Percentiles rank a stretch among this genome's conserved stretches.
phyloP scores from a whole-genome alignment of 257 asterid genomes.

The Mitragyna speciosa region DNA sequence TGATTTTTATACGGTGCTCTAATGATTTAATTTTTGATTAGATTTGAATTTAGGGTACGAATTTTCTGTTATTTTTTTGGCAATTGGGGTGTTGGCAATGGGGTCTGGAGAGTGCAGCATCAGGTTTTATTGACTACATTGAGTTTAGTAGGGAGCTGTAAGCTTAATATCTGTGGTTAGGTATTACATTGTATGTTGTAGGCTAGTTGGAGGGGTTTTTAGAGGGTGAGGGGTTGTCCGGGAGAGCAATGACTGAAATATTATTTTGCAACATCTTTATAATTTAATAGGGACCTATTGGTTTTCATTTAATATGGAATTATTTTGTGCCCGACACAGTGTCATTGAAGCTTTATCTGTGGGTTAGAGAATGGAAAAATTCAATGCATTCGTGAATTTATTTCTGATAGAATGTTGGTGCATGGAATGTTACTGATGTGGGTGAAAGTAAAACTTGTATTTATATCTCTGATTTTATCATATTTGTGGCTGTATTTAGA shows the following conservation, averaged over 20 bases:
- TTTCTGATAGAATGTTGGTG: too few species aligned
- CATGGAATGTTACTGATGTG: background rate
- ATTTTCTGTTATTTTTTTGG: background rate
- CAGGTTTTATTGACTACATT: background rate
- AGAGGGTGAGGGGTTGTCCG: background rate
- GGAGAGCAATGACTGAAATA: background rate
- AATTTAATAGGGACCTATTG: background rate
- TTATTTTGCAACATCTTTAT: background rate
- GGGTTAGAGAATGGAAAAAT: background rate
- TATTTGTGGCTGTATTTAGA: background rate
- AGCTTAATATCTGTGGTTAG: background rate
- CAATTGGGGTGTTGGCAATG: background rate
- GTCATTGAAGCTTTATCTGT: background rate
- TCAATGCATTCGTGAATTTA: background rate
- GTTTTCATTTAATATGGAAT: background rate
- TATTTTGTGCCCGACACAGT: background rate
- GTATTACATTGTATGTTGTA: background rate
- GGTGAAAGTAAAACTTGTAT: background rate
- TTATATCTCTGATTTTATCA: background rate
- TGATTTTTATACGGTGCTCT: background rate
- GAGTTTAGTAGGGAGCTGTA: background rate
- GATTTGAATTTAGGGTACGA: background rate
- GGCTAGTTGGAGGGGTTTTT: background rate
- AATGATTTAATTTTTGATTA: background rate
- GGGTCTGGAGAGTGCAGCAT: background rate